Percentiles rank a stretch among this genome's conserved stretches.
Evolutionary conservation across 1,139 yeast species (phyloP).

Genomic region (Candida mesenterica): DNA sequence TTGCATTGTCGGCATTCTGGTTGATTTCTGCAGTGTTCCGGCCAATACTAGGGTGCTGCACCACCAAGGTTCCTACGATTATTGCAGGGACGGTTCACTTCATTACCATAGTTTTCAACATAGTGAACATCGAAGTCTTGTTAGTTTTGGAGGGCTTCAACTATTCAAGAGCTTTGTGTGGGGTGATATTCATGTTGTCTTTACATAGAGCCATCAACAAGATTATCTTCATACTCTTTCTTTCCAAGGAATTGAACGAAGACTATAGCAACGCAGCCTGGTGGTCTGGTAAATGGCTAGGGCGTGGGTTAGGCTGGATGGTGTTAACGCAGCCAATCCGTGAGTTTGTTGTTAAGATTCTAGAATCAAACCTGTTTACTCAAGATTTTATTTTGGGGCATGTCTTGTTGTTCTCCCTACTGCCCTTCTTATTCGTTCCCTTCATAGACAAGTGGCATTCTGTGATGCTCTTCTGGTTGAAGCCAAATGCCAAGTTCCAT

Average conservation of each 20-base stretch:
- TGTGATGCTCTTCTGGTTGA: slow-evolving; percentile 37
- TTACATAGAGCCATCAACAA: slow-evolving; percentile 53
- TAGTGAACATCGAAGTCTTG: slow-evolving; percentile 57
- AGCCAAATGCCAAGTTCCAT: slow-evolving; percentile 26
- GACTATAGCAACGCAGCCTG: slow-evolving; percentile 65
- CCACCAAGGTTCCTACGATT: slow-evolving; percentile 32
- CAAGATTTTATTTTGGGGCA: slow-evolving; percentile 74
- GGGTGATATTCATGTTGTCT: slow-evolving; percentile 54
- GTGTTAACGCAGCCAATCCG: slow-evolving; percentile 64
- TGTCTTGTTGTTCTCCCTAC: slow-evolving; percentile 53
- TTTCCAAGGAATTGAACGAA: slow-evolving; percentile 61
- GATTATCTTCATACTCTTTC: slow-evolving; percentile 39
- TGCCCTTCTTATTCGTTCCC: slow-evolving; percentile 67
- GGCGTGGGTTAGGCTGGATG: slow-evolving; percentile 57
- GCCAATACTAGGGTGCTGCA: slow-evolving; percentile 40
- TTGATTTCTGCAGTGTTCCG: slow-evolving; percentile 47
- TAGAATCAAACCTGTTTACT: slow-evolving; percentile 68
- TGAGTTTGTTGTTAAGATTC: slow-evolving; percentile 64
- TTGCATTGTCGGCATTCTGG: slow-evolving; percentile 42
- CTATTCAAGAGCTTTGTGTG: slow-evolving; percentile 54
- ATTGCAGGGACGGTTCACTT: slow-evolving; percentile 54
- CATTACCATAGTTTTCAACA: slow-evolving; percentile 50
- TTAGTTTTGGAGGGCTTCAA: slow-evolving; percentile 67
- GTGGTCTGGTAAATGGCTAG: slow-evolving; percentile 86
- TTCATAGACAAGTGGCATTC: slow-evolving; percentile 46